Conservation (phyloP, 1,139 yeast species). For the Lodderomyces orthopsilosis region DNA sequence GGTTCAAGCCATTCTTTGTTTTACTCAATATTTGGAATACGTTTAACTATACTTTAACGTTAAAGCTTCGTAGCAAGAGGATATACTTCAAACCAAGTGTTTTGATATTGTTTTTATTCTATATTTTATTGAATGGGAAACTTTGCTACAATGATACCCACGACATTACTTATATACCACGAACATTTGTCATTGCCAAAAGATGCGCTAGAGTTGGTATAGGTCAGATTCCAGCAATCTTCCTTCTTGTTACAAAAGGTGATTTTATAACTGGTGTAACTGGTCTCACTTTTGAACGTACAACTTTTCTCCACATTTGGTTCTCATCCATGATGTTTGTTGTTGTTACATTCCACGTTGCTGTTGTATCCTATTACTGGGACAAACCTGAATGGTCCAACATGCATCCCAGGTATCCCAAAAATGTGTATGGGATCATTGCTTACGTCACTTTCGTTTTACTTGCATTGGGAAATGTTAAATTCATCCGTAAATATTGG, state of each 20-base stretch:
- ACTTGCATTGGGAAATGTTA: slow-evolving; percentile 37
- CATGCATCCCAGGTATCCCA: slow-evolving; percentile 33
- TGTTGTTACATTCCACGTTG: slow-evolving; percentile 35
- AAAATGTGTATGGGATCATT: slow-evolving; percentile 51
- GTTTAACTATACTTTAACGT: slow-evolving; percentile 24
- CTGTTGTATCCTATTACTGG: slow-evolving; percentile 38
- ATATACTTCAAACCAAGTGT: slow-evolving; percentile 44
- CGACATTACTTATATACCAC: slow-evolving; percentile 41
- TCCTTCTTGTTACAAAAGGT: slow-evolving; percentile 37
- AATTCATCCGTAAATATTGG: slow-evolving; percentile 36
- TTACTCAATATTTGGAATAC: slow-evolving; percentile 27
- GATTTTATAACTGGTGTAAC: slow-evolving; percentile 39
- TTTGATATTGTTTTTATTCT: slow-evolving; percentile 24
- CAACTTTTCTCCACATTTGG: slow-evolving; percentile 44
- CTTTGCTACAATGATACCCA: slow-evolving; percentile 29
- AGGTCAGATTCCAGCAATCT: slow-evolving; percentile 42
- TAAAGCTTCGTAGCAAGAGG: slow-evolving; percentile 4
- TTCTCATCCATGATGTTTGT: slow-evolving; percentile 39
- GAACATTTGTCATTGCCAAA: slow-evolving; percentile 40
- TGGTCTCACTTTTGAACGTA: slow-evolving; percentile 43
- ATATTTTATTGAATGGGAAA: slow-evolving; percentile 26
- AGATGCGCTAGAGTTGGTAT: slow-evolving; percentile 41
- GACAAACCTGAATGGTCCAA: slow-evolving; percentile 33
- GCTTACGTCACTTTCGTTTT: slow-evolving; percentile 38
- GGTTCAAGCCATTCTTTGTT: slow-evolving; percentile 20